Evolutionary conservation across 371 early-diverging fungal species (phyloP).

Genomic region (Apophysomyces variabilis): DNA sequence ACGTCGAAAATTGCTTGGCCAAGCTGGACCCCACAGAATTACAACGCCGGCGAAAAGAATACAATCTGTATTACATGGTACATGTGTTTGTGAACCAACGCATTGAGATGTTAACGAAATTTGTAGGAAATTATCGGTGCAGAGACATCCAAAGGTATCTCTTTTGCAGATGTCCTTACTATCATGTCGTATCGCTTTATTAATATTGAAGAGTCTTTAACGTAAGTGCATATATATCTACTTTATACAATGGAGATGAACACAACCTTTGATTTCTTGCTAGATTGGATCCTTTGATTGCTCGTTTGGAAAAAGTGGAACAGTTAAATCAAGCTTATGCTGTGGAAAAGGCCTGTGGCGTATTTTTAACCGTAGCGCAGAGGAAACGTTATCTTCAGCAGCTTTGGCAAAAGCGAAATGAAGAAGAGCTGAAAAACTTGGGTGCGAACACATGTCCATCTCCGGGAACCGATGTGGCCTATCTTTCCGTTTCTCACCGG

Average conservation of each 20-base stretch:
- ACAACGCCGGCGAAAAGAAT: constrained; percentile 45
- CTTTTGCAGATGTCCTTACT: constrained; percentile 58
- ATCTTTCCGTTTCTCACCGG: not conserved
- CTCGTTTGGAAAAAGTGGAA: constrained; percentile 47
- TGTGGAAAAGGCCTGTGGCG: constrained; percentile 49
- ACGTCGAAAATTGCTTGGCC: constrained; percentile 31
- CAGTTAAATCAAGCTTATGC: constrained; percentile 47
- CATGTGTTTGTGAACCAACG: not conserved
- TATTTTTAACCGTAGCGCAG: constrained; percentile 44
- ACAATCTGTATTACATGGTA: constrained; percentile 56
- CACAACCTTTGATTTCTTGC: not conserved
- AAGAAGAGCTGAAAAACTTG: constrained; percentile 43
- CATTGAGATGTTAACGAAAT: not conserved
- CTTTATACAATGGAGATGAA: not conserved
- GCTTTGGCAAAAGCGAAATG: constrained; percentile 51
- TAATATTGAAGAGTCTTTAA: constrained; percentile 53
- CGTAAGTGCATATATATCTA: constrained; percentile 33
- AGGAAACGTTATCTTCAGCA: constrained; percentile 43
- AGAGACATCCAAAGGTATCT: constrained; percentile 52
- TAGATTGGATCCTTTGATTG: constrained; percentile 46
- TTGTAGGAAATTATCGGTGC: constrained; percentile 45
- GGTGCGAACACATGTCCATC: constrained; percentile 18
- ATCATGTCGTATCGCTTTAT: constrained; percentile 59
- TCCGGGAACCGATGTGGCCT: constrained; percentile 12
- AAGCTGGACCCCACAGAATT: constrained; percentile 29